Base-by-base conservation (phyloP, 2,329 filamentous ascomycete genomes). In the Albophoma yamanashiensis region DNA sequence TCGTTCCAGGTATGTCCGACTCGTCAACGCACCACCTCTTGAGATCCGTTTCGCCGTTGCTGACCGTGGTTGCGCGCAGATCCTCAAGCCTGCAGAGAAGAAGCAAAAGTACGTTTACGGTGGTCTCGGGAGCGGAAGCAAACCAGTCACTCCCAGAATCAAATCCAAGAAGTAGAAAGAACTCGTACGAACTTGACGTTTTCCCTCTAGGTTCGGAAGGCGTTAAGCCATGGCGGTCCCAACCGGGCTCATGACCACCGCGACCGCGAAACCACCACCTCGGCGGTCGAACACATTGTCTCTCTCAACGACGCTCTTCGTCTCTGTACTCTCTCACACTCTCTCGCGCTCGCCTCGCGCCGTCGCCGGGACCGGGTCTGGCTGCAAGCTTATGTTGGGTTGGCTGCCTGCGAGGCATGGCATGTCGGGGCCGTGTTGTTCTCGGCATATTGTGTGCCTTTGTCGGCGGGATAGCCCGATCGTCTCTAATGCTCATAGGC, bases 51-150 rank as follows among this genome's bases (percentile, higher is more conserved):
- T 8, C 9, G 25, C 31, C 8, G 22, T 45, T 52, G 3, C 43
- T 59, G 43, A 53, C 56, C 55, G 22, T 12, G 57, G 22, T 22
- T 14, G 3, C 42, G 36, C 45, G 36, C 68, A 96, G 91, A 97
- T 99, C 74, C 84, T 99, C 81, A 99, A 97, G 83, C 94, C 94
- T 73, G 94, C 94, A 77, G 94, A 99, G 86, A 99, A 99, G 88
- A 99, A 99, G 88, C 93, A 97, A 91, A 97, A 97, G 92, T 97
- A 96, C 83, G 92, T 95, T 74, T 84, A 86, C 80, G 82, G 82
- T 79, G 82, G 83, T 79, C 82, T 88, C 77, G 86, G 84, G 79
- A 82, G 83, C 79, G 62, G 63, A 63, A 66, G 65, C 65, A 67
- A 66, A 64, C 63, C 67, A 64, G 62, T 58, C 64, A 64, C 61